Percentiles rank a stretch among this genome's conserved stretches.
These are phyloP conservation scores for Fusarium mangiferae DNA, from an alignment of 2,329 filamentous ascomycete species.

Conservation along the genomic window DNA sequence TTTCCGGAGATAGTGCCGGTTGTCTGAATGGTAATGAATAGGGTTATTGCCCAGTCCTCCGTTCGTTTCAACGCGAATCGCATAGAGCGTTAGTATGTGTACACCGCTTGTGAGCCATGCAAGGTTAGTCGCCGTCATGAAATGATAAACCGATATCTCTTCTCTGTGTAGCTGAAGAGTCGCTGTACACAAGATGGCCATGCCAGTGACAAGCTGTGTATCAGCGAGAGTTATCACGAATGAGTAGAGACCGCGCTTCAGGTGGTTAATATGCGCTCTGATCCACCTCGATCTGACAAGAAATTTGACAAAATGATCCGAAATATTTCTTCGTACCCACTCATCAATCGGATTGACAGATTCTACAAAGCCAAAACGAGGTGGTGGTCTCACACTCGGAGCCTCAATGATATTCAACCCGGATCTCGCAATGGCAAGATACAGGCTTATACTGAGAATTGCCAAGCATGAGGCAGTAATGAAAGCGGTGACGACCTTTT, in stretches of 20 bases:
- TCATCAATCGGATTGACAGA: not conserved
- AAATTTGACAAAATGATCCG: not conserved
- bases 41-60: not conserved
- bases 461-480: not conserved
- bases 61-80: not conserved
- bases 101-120: not conserved
- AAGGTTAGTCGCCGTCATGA: not conserved
- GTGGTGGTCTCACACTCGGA: not conserved
- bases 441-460: not conserved
- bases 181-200: not conserved
- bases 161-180: not conserved
- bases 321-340: not conserved
- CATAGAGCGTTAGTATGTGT: not conserved
- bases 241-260: not conserved
- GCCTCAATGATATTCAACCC: rapidly evolving
- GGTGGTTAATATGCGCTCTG: not conserved
- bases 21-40: no score
- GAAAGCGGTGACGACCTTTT: not conserved
- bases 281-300: not conserved
- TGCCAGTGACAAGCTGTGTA: not conserved
- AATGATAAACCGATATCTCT: not conserved
- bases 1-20: no score
- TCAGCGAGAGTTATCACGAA: not conserved
- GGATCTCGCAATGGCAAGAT: not conserved
- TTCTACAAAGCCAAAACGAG: not conserved